Base-by-base conservation (phyloP, 495 filamentous ascomycete species). In the Geoglossum glabrum region DNA sequence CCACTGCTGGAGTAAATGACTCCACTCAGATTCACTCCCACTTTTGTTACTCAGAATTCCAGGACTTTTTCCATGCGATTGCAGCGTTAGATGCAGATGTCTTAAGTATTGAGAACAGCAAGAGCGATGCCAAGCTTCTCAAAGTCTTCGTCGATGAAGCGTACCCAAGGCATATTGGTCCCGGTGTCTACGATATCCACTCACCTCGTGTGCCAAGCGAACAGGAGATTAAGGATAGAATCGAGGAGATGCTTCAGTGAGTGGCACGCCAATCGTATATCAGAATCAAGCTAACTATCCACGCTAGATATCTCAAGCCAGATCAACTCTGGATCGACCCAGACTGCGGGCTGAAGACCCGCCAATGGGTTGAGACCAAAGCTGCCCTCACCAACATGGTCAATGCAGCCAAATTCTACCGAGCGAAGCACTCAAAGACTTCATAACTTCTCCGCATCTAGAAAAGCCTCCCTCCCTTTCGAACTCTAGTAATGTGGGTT, bases 1-100 rank as follows among this genome's bases (percentile, higher is more conserved):
- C 92, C 59, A 90, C 87, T 64, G 79, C 87, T 55, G 90, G 86
- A 67, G 92, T 97, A 56, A 69, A 84, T 67, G 87, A 98, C 69
- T 84, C 81, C 57, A 97, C 93, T 63, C 92, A 98, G 78, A 94
- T 98, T 73, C 92, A 98, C 81, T 95, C 88, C 55, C 92, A 98
- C 78, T 98, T 98, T 88, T 98, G 92, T 73, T 98, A 98, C 83
- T 95, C 89, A 49, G 92, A 98, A 78, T 98, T 98, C 86, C 92
- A 98, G 75, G 92, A 98, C 79, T 98, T 98, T 81, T 98, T 98
- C 86, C 86, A 97, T 71, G 90, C 92, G 73, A 98, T 98, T 64
- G 88, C 93, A 61, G 93, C 93, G 45, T 79, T 98, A 59, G 92
- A 98, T 70, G 89, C 92, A 63, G 92, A 98, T 76, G 92, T 98